phyloP scores from a whole-genome alignment of 2,329 filamentous ascomycete genomes.

The Hymenotorrendiella dingleyae region DNA sequence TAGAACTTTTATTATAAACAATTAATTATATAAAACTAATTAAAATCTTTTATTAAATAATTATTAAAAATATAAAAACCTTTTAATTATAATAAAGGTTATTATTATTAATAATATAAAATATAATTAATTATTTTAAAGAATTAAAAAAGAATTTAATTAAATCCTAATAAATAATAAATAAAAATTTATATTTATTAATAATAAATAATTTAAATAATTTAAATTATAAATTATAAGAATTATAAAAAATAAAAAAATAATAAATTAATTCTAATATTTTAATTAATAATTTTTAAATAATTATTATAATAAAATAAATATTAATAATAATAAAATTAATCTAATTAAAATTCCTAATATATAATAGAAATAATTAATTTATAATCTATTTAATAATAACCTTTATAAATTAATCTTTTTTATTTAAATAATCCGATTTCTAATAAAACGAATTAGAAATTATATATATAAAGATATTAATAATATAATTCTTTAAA shows the following conservation, averaged over 20 bases:
- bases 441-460: too few relatives aligned
- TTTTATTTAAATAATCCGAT: too few relatives aligned
- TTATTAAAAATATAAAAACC: neutral
- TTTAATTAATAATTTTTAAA: neutral
- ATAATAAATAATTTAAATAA: neutral
- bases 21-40: neutral
- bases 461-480: too few relatives aligned
- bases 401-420: neutral
- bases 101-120: neutral
- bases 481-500: too few relatives aligned
- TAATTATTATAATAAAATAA: neutral
- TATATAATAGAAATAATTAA: neutral
- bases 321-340: neutral
- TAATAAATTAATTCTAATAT: neutral
- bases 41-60: neutral
- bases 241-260: neutral
- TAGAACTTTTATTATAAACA: neutral
- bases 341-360: neutral
- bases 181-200: neutral
- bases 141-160: neutral
- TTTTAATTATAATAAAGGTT: neutral
- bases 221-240: neutral
- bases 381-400: neutral
- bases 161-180: neutral
- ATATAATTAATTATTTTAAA: neutral